A percentile compares a stretch with the other conserved stretches of the same genome.
Evolutionary conservation across 2,329 filamentous ascomycete species (phyloP).

Genomic region (Aspergillus awamori): DNA sequence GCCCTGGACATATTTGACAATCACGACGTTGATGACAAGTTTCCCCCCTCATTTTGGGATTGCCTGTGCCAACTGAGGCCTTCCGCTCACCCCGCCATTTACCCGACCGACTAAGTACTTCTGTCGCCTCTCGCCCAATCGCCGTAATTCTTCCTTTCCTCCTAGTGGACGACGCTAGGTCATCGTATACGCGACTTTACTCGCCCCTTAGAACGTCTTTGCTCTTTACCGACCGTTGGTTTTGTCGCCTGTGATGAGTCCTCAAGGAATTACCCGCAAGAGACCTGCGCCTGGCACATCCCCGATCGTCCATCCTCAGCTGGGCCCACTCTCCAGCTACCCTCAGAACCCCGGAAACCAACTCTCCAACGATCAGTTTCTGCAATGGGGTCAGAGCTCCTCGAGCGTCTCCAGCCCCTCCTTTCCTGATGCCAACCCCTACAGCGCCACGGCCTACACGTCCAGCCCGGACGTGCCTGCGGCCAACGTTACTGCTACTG

Average conservation of each 20-base stretch:
- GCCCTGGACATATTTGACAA: constrained; percentile 3
- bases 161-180: neutral
- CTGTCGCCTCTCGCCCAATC: neutral
- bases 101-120: neutral
- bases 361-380: constrained; percentile 56
- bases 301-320: constrained; percentile 61
- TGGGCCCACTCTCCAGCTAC: constrained; percentile 55
- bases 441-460: constrained; percentile 30
- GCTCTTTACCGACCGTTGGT: constrained; percentile 13
- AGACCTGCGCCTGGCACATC: constrained; percentile 72
- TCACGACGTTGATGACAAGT: constrained; percentile 22
- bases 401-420: constrained; percentile 33
- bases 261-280: constrained; percentile 61
- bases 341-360: constrained; percentile 47
- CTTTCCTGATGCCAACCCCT: constrained; percentile 46
- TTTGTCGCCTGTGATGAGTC: constrained; percentile 37
- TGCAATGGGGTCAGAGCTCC: constrained; percentile 57
- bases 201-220: neutral
- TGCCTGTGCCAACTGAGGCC: constrained; percentile 13
- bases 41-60: constrained; percentile 8
- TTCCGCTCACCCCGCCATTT: constrained; percentile 5
- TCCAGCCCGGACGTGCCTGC: constrained; percentile 56
- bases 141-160: neutral
- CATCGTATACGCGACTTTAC: constrained; percentile 1
- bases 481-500: constrained; percentile 44